phyloP scores from a whole-genome alignment of 1,284 basidiomycete genomes.

The Omphalotus olearius region DNA sequence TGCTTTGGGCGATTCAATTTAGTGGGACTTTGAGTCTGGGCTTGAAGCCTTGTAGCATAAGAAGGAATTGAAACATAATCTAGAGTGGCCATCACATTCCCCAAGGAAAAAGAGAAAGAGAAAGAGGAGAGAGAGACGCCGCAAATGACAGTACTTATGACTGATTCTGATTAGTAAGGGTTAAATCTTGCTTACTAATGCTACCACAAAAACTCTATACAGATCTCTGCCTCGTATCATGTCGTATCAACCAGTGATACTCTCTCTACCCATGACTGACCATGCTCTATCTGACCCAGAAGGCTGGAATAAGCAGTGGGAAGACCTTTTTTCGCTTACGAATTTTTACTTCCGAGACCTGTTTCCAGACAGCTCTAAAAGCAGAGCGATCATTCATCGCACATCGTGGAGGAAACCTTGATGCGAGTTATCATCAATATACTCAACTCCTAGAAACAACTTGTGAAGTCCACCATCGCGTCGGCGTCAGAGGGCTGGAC shows the following conservation, averaged over 20 bases:
- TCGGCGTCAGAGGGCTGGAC: slow-evolving; percentile 2
- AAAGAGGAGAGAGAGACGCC: too few relatives aligned
- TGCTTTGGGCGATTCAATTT: not conserved
- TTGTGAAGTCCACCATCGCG: slow-evolving; percentile 7
- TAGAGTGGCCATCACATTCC: slow-evolving; percentile 8
- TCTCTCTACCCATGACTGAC: not conserved
- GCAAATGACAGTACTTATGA: too few relatives aligned
- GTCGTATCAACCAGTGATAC: not conserved
- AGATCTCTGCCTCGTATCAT: not conserved
- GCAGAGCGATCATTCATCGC: not conserved
- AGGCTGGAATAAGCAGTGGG: not conserved
- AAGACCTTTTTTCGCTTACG: not conserved
- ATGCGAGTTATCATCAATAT: not conserved
- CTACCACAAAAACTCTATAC: too few relatives aligned
- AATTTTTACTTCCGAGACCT: not conserved
- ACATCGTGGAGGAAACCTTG: not conserved
- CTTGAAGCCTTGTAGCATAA: slow-evolving; percentile 12
- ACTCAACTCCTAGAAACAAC: slow-evolving; percentile 1
- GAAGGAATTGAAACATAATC: slow-evolving; percentile 12
- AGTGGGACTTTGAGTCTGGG: not conserved
- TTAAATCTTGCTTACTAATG: too few relatives aligned
- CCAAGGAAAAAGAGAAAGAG: too few relatives aligned
- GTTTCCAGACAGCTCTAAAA: not conserved
- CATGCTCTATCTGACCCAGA: not conserved
- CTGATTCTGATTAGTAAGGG: too few relatives aligned